Evolutionary conservation across 2,329 filamentous ascomycete genomes (phyloP).

Genomic region (Aspergillus proliferans): DNA sequence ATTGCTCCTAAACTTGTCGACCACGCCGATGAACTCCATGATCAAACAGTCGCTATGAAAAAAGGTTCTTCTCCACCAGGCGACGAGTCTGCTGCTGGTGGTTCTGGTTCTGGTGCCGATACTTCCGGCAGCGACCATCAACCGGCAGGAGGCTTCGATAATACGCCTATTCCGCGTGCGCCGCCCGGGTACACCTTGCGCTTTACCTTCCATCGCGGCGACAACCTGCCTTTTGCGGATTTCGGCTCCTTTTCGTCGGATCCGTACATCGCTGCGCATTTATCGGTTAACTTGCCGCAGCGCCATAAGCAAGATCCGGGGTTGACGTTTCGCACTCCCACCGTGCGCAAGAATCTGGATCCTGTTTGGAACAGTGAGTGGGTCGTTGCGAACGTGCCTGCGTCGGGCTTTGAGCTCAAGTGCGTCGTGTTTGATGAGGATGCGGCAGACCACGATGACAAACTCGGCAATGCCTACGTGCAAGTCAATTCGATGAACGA

Average conservation of each 20-base stretch:
- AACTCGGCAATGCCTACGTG: constrained; percentile 78
- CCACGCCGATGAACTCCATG: constrained; percentile 34
- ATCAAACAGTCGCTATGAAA: constrained; percentile 24
- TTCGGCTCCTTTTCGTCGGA: constrained; percentile 72
- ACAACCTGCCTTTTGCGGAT: constrained; percentile 77
- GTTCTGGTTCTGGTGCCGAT: not conserved
- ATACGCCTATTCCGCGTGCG: constrained; percentile 67
- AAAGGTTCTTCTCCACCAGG: constrained; percentile 3
- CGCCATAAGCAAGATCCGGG: constrained; percentile 82
- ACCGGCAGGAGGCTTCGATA: constrained; percentile 73
- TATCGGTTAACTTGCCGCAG: constrained; percentile 63
- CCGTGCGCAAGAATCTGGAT: constrained; percentile 63
- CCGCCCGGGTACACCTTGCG: constrained; percentile 76
- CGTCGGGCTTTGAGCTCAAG: constrained; percentile 75
- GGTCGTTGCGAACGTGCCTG: constrained; percentile 80
- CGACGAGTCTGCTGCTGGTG: not conserved
- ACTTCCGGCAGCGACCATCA: constrained; percentile 15
- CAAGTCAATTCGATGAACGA: constrained; percentile 55
- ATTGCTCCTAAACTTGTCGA: constrained; percentile 34
- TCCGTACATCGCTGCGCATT: constrained; percentile 72
- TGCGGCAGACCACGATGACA: constrained; percentile 75
- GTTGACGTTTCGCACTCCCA: constrained; percentile 67
- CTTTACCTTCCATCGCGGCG: constrained; percentile 75
- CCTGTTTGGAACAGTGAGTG: constrained; percentile 80
- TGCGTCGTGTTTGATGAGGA: constrained; percentile 88